Conservation (phyloP, 768 basidiomycete genomes). For the Collybiopsis confluens region DNA sequence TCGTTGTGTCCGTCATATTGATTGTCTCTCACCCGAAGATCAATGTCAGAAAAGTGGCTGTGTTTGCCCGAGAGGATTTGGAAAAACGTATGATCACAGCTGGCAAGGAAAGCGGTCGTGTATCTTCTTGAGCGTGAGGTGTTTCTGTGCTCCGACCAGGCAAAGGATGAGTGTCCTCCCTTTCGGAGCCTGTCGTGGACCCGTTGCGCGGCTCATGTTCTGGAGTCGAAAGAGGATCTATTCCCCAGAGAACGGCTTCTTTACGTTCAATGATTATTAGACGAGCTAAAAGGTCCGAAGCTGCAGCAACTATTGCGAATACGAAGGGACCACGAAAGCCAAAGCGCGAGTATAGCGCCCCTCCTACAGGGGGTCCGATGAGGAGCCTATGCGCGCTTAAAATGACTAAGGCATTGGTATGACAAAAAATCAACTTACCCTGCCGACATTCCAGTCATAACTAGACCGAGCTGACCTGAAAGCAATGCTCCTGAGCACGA, state of each 20-base stretch:
- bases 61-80: conserved; percentile 46
- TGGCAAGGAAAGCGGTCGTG: conserved; percentile 28
- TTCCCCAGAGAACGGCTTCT: conserved; percentile 43
- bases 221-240: not conserved
- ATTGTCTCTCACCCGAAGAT: conserved; percentile 44
- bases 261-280: conserved; percentile 55
- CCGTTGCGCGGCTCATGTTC: not conserved
- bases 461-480: conserved; percentile 55
- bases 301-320: conserved; percentile 41
- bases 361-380: conserved; percentile 56
- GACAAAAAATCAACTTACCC: conserved; percentile 32
- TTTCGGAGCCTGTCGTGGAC: not conserved
- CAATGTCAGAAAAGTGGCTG: conserved; percentile 39
- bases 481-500: not conserved
- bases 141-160: too few relatives aligned
- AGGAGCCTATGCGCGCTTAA: conserved; percentile 32
- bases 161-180: not conserved
- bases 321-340: conserved; percentile 62
- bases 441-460: conserved; percentile 53
- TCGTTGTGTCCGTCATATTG: not conserved
- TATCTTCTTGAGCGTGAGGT: too few relatives aligned
- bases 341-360: conserved; percentile 46
- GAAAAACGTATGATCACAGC: conserved; percentile 37
- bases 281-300: conserved; percentile 49
- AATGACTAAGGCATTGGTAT: not conserved